Evolutionary conservation across 108 stramenopile genomes (phyloP).

Genomic region (Discostella stelligeroides): DNA sequence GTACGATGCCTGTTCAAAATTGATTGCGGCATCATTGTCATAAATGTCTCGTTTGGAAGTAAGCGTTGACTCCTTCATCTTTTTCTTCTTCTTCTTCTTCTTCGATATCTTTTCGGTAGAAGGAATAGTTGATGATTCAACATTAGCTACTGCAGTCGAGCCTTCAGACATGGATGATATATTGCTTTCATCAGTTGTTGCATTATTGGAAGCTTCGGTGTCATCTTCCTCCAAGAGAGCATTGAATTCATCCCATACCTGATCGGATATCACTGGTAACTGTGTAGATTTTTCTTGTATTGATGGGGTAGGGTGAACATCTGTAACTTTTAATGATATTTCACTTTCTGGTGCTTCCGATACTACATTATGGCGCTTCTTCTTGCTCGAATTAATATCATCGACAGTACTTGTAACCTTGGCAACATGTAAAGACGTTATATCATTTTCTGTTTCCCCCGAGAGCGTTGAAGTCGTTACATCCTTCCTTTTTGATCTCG

Average conservation of each 20-base stretch:
- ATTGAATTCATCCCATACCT: constrained; percentile 47
- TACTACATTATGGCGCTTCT: too few species aligned
- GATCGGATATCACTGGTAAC: constrained; percentile 11
- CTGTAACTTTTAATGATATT: not conserved
- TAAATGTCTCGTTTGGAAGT: constrained; percentile 15
- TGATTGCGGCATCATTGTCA: constrained; percentile 23
- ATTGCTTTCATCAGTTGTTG: not conserved
- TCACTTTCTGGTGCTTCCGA: too few species aligned
- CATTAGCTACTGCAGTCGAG: not conserved
- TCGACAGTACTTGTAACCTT: not conserved
- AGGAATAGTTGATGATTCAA: not conserved
- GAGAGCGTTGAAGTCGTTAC: not conserved
- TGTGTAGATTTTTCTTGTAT: constrained; percentile 4
- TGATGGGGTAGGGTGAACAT: not conserved
- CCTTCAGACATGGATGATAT: not conserved
- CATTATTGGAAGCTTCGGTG: not conserved
- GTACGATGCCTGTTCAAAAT: constrained; percentile 42
- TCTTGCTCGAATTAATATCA: not conserved
- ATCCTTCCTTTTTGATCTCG: not conserved
- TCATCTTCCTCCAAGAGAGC: constrained; percentile 34
- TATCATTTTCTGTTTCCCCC: too few species aligned
- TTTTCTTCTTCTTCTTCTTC: constrained; percentile 9
- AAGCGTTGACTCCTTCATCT: constrained; percentile 1
- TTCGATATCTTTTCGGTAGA: constrained; percentile 7
- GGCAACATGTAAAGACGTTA: too few species aligned